These are phyloP conservation scores for Chrysanthemum makinoi DNA, from an alignment of 129 eudicot species.

Conservation along the genomic window DNA sequence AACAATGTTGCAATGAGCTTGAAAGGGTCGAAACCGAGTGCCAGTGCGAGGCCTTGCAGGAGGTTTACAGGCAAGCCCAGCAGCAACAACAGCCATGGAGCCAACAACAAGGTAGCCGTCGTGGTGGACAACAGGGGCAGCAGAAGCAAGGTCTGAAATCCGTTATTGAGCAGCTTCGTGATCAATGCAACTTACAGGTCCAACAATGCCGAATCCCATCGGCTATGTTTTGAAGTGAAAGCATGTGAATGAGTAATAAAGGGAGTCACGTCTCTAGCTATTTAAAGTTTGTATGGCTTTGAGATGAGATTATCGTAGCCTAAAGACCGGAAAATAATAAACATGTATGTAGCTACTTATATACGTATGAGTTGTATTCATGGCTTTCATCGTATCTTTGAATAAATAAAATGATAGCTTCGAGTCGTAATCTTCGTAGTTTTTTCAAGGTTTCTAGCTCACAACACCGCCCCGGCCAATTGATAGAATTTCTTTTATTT, in stretches of 20 bases:
- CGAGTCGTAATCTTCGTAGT: neutral
- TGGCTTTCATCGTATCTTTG: neutral
- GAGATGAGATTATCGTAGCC: neutral
- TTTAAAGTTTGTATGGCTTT: neutral
- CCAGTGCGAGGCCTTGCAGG: neutral
- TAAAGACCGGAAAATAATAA: neutral
- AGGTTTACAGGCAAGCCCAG: neutral
- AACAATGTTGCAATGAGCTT: constrained; percentile 21
- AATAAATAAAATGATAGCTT: neutral
- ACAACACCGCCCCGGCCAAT: too few relatives aligned
- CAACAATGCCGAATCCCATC: neutral
- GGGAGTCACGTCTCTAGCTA: neutral
- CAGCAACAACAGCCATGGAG: neutral
- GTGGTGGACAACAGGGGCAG: neutral
- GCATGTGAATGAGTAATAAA: neutral
- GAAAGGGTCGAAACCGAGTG: neutral
- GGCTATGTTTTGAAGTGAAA: neutral
- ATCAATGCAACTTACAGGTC: neutral
- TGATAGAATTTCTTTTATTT: too few relatives aligned
- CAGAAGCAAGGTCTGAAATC: too few relatives aligned
- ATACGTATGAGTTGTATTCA: neutral
- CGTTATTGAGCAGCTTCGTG: neutral
- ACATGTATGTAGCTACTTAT: neutral
- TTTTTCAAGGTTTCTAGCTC: too few relatives aligned
- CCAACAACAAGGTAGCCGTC: neutral